Base-by-base conservation (phyloP, 306 rosid genomes). In the Lathyrus oleraceus region DNA sequence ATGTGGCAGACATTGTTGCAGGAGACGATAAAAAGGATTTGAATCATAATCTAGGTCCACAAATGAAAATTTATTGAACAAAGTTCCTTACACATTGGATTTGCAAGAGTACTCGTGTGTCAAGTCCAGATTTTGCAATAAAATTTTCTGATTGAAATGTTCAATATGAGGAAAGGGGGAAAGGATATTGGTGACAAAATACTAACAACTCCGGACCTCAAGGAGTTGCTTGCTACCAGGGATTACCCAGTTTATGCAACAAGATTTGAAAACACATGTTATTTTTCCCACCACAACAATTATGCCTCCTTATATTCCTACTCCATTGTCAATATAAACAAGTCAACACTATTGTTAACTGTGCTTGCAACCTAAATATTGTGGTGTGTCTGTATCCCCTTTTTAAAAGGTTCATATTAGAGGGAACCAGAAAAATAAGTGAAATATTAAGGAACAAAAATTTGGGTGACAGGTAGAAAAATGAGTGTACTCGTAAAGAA, bases 51-150 rank as follows among this genome's bases (percentile, higher is more conserved):
- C 38, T 1, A 32, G 9, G 38, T 32, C 38, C 38, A 32, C 38
- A 32, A 32, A 32, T 32, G 9, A 32, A 20, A 63, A 40, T 12
- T 63, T 27, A 66, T 27, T 45, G 71, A 27, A 45, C 11, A 6
- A 35, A 61, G 42, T 9, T 49, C 61, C 53, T 72, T 49, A 60
- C 14, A 49, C 21, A 49, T 72, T 61, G 30, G 27, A 63, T 32
- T 32, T 32, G 38, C 38, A 6, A 32, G 9, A 32, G 38, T 43
- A 43, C 16, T 43, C 48, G 3, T 43, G 3, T 12, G n/a, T 43
- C 48, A 11, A 43, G 48, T 43, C 16, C n/a, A n/a, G 48, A 43
- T 12, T 21, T 27, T 21, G 23, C 43, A 45, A 15, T 45, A 60
- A 30, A 16, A 45, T 25, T 57, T 69, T 69, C 51, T 43, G 12